Evolutionary conservation across 768 basidiomycete species (phyloP).

Genomic region (Suillus ampliporus): DNA sequence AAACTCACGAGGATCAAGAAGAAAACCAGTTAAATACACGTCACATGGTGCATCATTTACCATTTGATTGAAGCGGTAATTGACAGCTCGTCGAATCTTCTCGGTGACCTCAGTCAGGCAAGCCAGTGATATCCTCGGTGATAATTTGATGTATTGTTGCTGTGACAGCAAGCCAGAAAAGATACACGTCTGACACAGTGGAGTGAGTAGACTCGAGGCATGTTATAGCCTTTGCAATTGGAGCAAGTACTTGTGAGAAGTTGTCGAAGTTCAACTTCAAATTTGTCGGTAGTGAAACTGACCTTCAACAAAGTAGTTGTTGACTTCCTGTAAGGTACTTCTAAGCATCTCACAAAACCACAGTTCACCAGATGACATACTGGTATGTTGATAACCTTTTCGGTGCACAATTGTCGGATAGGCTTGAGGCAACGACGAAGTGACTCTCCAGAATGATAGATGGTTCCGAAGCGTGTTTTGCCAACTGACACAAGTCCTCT

Average conservation of each 20-base stretch:
- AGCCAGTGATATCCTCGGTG: background rate
- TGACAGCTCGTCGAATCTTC: background rate
- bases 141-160: background rate
- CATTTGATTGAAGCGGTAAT: background rate
- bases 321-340: background rate
- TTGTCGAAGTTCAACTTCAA: background rate
- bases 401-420: background rate
- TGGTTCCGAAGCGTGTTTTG: background rate
- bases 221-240: background rate
- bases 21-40: background rate
- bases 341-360: too few relatives aligned
- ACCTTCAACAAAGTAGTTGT: background rate
- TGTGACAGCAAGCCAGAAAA: background rate
- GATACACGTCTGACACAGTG: background rate
- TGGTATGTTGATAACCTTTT: background rate
- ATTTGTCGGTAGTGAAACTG: background rate
- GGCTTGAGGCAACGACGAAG: background rate
- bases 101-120: background rate
- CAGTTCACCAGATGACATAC: too few relatives aligned
- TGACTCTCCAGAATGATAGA: constrained; percentile 1
- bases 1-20: background rate
- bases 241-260: background rate
- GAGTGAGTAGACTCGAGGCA: background rate
- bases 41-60: background rate
- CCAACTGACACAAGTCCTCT: background rate